Evolutionary conservation across 78 protist genomes (phyloP).

Genomic region (Dictyostelium capitatum): DNA sequence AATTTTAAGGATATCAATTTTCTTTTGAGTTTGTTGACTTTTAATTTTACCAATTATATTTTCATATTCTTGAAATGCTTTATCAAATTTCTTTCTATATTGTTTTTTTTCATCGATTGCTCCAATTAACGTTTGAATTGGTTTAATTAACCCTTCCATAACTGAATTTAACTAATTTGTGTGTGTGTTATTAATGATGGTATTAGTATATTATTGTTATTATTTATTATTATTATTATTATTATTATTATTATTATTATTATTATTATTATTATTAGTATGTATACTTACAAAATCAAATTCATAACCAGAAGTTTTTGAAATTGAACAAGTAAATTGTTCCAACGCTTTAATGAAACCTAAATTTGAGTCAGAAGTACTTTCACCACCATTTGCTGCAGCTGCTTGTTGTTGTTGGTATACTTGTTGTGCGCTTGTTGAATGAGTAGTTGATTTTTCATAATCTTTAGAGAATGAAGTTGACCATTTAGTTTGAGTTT

Average conservation of each 20-base stretch:
- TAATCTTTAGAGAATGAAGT: constrained; percentile 71
- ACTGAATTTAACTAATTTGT: not conserved
- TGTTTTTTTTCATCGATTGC: constrained; percentile 55
- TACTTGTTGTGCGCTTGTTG: not conserved
- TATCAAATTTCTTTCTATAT: constrained; percentile 71
- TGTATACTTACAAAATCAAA: not conserved
- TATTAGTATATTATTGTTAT: not conserved
- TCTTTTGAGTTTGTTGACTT: constrained; percentile 60
- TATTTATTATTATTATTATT: not conserved
- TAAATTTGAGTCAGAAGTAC: constrained; percentile 2
- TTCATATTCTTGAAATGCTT: constrained; percentile 55
- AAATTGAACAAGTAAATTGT: constrained; percentile 53
- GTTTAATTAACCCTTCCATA: constrained; percentile 49
- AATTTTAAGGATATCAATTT: constrained; percentile 63
- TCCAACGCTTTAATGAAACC: constrained; percentile 72
- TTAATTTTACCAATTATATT: constrained; percentile 41
- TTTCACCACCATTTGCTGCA: not conserved
- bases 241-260: not conserved
- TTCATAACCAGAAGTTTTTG: constrained; percentile 61
- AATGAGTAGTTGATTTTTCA: constrained; percentile 15
- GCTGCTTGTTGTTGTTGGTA: constrained; percentile 26
- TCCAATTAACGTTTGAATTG: constrained; percentile 35
- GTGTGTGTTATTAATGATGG: not conserved
- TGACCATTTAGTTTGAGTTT: constrained; percentile 46
- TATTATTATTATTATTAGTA: not conserved